Conservation (phyloP, 2,329 filamentous ascomycete genomes). For the Colletotrichum orbiculare region DNA sequence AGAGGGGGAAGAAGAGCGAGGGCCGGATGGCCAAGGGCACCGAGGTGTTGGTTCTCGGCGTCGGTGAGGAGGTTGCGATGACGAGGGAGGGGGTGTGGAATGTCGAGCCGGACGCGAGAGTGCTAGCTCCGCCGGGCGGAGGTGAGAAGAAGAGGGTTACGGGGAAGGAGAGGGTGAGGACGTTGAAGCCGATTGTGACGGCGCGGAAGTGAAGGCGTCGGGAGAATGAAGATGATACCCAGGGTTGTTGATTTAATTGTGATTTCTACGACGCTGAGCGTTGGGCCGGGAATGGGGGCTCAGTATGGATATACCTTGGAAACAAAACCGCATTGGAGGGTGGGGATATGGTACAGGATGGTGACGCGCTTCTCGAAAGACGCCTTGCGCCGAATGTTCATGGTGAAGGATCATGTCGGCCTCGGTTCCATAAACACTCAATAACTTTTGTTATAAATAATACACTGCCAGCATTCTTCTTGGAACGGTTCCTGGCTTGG, state of each 20-base stretch:
- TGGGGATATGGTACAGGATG: no score
- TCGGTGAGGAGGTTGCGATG: constrained; percentile 56
- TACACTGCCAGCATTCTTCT: no score
- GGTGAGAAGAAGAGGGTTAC: not conserved
- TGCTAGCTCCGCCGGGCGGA: not conserved
- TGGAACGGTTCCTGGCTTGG: no score
- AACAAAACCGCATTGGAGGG: no score
- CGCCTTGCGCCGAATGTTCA: no score
- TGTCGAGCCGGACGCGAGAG: constrained; percentile 12
- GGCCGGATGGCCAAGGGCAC: constrained; percentile 43
- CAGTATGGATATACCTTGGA: no score
- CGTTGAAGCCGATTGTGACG: constrained; percentile 23
- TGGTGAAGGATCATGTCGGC: no score
- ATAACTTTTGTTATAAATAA: no score
- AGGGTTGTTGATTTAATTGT: not conserved
- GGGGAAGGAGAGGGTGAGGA: constrained; percentile 17
- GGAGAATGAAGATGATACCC: constrained; percentile 4
- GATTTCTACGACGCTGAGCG: no score
- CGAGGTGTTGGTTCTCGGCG: constrained; percentile 53
- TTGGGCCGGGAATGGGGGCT: no score
- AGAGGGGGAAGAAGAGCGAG: constrained; percentile 11
- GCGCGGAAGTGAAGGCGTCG: not conserved
- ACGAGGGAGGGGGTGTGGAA: constrained; percentile 52
- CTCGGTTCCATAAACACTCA: no score
- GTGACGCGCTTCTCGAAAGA: no score